phyloP scores from a whole-genome alignment of 768 basidiomycete genomes.

The Termitomyces sp. region DNA sequence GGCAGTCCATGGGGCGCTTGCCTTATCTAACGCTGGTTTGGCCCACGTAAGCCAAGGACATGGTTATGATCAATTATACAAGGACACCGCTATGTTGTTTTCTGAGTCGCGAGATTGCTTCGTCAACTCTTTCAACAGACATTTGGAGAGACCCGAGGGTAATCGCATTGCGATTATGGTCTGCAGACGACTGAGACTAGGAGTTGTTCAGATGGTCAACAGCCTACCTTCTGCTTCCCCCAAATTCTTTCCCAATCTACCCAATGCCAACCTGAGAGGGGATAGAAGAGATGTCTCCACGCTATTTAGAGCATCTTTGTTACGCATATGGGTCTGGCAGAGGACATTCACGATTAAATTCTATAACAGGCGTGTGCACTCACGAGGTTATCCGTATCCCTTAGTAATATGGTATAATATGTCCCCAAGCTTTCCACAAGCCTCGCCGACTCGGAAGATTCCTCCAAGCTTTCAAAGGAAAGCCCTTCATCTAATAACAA shows the following conservation, averaged over 20 bases:
- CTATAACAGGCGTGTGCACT: not conserved
- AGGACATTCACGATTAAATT: not conserved
- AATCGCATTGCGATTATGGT: conserved; percentile 27
- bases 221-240: conserved; percentile 20
- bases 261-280: conserved; percentile 36
- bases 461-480: conserved; percentile 40
- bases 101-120: conserved; percentile 17
- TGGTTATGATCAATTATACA: too few species aligned
- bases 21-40: too few species aligned
- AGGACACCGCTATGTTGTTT: not conserved
- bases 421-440: conserved; percentile 63
- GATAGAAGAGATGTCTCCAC: conserved; percentile 39
- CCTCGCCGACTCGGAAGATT: conserved; percentile 53
- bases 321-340: conserved; percentile 47
- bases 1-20: too few species aligned
- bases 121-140: conserved; percentile 44
- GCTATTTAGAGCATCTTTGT: conserved; percentile 34
- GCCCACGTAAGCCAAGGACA: too few species aligned
- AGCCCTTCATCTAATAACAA: conserved; percentile 31
- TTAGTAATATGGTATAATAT: conserved; percentile 57
- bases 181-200: conserved; percentile 10
- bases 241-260: conserved; percentile 24
- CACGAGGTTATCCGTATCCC: conserved; percentile 58
- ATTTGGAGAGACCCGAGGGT: conserved; percentile 42
- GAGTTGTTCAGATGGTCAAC: not conserved